Evolutionary conservation across 441 rosid species (phyloP).

Genomic region (Croton setiger): DNA sequence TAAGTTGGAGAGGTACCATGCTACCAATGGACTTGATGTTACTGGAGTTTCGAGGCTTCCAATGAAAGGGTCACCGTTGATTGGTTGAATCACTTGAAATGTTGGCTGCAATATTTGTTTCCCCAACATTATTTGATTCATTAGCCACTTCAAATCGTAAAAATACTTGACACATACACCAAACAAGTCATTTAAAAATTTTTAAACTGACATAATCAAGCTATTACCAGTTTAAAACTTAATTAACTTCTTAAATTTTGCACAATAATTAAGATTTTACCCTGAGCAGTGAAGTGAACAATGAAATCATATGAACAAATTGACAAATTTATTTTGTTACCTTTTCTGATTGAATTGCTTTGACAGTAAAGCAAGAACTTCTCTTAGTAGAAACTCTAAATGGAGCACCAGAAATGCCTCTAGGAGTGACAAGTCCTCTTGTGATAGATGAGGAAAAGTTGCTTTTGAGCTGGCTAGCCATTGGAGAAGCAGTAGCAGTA

Average conservation of each 20-base stretch:
- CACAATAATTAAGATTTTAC: no score
- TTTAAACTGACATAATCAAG: no score
- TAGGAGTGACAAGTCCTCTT: constrained; percentile 47
- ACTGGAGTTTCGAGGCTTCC: constrained; percentile 95
- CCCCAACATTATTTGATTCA: no score
- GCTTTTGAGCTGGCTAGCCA: constrained; percentile 85
- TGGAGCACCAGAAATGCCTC: constrained; percentile 64
- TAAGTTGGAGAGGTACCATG: constrained; percentile 95
- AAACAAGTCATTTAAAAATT: no score
- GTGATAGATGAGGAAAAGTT: constrained; percentile 56
- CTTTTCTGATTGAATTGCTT: constrained; percentile 75
- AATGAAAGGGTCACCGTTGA: constrained; percentile 96
- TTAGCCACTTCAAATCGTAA: no score
- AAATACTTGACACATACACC: no score
- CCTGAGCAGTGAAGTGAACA: no score
- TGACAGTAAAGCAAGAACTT: constrained; percentile 56
- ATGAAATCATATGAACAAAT: background rate
- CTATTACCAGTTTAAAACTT: no score
- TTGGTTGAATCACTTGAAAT: constrained; percentile 89
- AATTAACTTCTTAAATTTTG: no score
- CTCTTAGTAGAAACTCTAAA: constrained; percentile 50
- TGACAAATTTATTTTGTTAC: constrained; percentile 21
- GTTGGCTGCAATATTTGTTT: constrained; percentile 50
- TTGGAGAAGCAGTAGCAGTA: constrained; percentile 78
- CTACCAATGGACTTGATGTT: constrained; percentile 87